phyloP scores from a whole-genome alignment of 2,329 filamentous ascomycete species.

The Emmonsiellopsis sp. region DNA sequence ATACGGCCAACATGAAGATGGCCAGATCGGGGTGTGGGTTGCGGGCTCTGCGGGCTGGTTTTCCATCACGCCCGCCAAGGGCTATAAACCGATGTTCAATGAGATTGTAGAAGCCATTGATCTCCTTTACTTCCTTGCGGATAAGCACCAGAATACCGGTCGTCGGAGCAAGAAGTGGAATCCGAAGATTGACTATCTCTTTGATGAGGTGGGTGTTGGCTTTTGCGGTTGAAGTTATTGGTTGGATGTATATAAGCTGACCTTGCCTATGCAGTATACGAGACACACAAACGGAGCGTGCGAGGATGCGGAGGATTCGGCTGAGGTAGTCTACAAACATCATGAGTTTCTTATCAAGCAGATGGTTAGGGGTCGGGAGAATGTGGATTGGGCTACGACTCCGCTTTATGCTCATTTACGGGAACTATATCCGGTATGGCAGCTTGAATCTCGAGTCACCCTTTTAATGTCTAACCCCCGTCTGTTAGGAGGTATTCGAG shows the following conservation, averaged over 20 bases:
- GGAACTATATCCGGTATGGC: conserved; percentile 32
- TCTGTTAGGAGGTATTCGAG: conserved; percentile 7
- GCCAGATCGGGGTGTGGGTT: conserved; percentile 51
- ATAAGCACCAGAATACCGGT: conserved; percentile 41
- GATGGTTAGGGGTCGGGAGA: conserved; percentile 39
- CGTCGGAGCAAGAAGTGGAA: conserved; percentile 25
- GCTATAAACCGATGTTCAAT: conserved; percentile 45
- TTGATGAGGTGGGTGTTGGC: conserved; percentile 29
- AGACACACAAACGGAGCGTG: conserved; percentile 33
- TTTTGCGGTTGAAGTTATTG: not conserved
- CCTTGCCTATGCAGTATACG: conserved; percentile 25
- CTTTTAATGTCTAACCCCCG: not conserved
- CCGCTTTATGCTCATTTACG: conserved; percentile 36
- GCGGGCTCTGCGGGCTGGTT: conserved; percentile 56
- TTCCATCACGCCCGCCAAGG: conserved; percentile 44
- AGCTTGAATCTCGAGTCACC: not conserved
- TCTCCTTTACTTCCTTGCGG: conserved; percentile 53
- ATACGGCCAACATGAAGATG: conserved; percentile 46
- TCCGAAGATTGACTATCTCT: conserved; percentile 29
- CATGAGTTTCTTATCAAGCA: conserved; percentile 37
- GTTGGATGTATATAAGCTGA: not conserved
- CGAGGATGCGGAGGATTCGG: conserved; percentile 38
- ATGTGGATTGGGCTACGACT: conserved; percentile 36
- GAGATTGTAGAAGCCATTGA: conserved; percentile 52
- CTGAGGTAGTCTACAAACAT: conserved; percentile 38